These are phyloP conservation scores for Tylopilus plumbeoviolaceoides DNA, from an alignment of 768 basidiomycete species.

Conservation along the genomic window DNA sequence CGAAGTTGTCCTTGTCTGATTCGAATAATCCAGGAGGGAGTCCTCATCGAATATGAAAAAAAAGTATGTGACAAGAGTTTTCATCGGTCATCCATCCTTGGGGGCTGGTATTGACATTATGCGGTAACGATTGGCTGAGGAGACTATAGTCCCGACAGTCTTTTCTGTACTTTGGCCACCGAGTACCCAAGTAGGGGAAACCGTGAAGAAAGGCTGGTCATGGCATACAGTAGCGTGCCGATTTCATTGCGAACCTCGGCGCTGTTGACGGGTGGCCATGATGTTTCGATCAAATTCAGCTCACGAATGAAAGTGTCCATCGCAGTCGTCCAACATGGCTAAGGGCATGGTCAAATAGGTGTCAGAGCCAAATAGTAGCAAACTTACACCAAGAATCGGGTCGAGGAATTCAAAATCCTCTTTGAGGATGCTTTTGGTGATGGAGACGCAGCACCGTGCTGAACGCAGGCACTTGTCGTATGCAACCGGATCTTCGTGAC, in stretches of 20 bases:
- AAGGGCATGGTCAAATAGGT: conserved; percentile 3
- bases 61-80: background rate
- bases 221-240: conserved; percentile 55
- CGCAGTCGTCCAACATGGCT: conserved; percentile 72
- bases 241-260: conserved; percentile 62
- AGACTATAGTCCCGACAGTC: conserved; percentile 27
- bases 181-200: conserved; percentile 53
- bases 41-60: conserved; percentile 5
- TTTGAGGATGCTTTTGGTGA: conserved; percentile 61
- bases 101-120: background rate
- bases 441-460: conserved; percentile 53
- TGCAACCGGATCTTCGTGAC: conserved; percentile 52
- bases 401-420: conserved; percentile 70
- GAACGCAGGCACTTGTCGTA: conserved; percentile 67
- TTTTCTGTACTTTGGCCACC: conserved; percentile 29
- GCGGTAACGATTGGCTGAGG: conserved; percentile 2
- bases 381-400: conserved; percentile 69
- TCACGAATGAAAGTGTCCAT: conserved; percentile 67
- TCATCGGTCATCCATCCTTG: background rate
- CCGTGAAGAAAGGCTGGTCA: conserved; percentile 54
- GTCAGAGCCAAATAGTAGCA: background rate
- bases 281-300: conserved; percentile 55
- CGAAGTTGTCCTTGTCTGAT: conserved; percentile 9
- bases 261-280: conserved; percentile 58
- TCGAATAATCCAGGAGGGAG: conserved; percentile 2